These are phyloP conservation scores for Deuterostichococcus epilithicus DNA, from an alignment of 139 green algal genomes.

Conservation along the genomic window DNA sequence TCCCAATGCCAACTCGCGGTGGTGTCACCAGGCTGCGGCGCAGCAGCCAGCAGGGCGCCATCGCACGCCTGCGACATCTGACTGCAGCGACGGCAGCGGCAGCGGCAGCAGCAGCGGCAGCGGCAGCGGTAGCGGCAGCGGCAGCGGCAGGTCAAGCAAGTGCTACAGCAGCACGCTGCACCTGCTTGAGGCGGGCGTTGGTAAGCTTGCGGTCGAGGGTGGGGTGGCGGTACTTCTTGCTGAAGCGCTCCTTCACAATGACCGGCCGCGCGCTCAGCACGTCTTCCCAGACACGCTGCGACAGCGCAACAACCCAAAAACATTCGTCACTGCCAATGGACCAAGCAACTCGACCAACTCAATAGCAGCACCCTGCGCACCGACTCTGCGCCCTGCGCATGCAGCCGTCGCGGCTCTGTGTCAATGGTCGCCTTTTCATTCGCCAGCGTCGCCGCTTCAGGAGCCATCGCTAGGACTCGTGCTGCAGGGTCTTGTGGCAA, in stretches of 20 bases:
- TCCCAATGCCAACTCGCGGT: too few species aligned
- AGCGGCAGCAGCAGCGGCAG: not conserved
- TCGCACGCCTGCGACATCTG: too few species aligned
- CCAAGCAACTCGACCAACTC: too few species aligned
- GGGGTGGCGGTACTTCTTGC: conserved; percentile 78
- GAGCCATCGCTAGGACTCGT: too few species aligned
- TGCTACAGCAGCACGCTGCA: conserved; percentile 5
- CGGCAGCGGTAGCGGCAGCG: conserved; percentile 3
- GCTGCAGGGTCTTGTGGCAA: too few species aligned
- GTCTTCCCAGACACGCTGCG: conserved; percentile 55
- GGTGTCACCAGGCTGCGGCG: too few species aligned
- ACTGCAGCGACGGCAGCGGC: not conserved
- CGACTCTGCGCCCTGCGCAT: conserved; percentile 29
- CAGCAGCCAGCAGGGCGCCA: too few species aligned
- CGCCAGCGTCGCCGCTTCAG: not conserved
- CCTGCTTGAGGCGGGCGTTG: conserved; percentile 42
- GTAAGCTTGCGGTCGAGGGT: conserved; percentile 76
- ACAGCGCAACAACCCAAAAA: not conserved
- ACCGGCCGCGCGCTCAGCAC: conserved; percentile 36
- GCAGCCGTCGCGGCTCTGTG: not conserved
- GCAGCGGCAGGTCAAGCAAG: not conserved
- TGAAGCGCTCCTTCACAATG: conserved; percentile 86
- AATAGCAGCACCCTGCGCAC: conserved; percentile 4
- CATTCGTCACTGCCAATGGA: not conserved
- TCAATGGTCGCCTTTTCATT: not conserved